A percentile compares a stretch with the other conserved stretches of the same genome.
Conservation (phyloP, 495 filamentous ascomycete genomes). For the Tuber umbilicatum region DNA sequence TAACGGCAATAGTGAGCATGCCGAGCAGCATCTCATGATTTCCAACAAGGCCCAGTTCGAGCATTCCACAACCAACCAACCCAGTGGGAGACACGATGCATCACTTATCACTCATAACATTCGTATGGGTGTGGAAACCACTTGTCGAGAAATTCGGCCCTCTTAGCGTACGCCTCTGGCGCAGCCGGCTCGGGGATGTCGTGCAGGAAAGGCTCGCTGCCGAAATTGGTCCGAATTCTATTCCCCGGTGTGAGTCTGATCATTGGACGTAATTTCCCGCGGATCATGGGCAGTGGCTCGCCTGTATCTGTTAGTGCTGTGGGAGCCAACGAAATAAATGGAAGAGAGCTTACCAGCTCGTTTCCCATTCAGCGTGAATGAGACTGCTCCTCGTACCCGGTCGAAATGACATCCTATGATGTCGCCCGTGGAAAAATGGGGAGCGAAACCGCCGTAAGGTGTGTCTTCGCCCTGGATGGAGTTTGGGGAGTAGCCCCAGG, state of each 20-base stretch:
- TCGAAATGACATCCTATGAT: conserved; percentile 16
- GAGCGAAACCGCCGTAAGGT: not conserved
- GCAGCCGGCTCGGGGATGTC: not conserved
- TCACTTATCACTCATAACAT: not conserved
- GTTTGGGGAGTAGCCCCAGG: not conserved
- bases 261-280: conserved; percentile 13
- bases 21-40: too few species aligned
- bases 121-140: not conserved
- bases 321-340: not conserved
- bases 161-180: not conserved
- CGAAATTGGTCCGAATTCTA: conserved; percentile 14
- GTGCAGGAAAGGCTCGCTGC: not conserved
- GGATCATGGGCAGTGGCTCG: not conserved
- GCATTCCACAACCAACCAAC: too few species aligned
- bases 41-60: too few species aligned
- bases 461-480: not conserved
- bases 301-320: not conserved
- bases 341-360: conserved; percentile 7
- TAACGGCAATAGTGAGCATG: too few species aligned
- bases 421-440: not conserved
- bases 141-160: not conserved
- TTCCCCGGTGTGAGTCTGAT: not conserved
- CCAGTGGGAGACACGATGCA: too few species aligned
- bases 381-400: not conserved
- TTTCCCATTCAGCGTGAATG: conserved; percentile 16